A percentile compares a stretch with the other conserved stretches of the same genome.
phyloP scores from a whole-genome alignment of 2,329 filamentous ascomycete species.

The Fusarium protoensiforme region DNA sequence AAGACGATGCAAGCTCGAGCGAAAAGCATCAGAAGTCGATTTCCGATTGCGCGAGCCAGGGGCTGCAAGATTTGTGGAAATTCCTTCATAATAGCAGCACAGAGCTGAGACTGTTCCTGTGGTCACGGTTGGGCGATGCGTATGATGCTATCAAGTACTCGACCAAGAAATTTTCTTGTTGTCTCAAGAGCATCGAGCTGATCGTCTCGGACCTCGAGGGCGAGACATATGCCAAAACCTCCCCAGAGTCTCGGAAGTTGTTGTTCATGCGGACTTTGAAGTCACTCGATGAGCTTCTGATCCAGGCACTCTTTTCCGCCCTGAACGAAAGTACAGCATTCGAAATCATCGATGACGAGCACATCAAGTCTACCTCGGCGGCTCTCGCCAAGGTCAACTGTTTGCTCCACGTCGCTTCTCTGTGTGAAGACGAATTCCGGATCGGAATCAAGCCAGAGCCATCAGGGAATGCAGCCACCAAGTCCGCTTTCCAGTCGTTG shows the following conservation, averaged over 20 bases:
- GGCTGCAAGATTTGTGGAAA: constrained; percentile 81
- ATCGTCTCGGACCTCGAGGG: constrained; percentile 72
- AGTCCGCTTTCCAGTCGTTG: constrained; percentile 63
- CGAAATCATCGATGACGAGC: constrained; percentile 84
- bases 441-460: constrained; percentile 76
- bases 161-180: constrained; percentile 89
- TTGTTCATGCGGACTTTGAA: constrained; percentile 81
- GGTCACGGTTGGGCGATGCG: constrained; percentile 90
- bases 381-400: constrained; percentile 78
- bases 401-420: constrained; percentile 80
- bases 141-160: constrained; percentile 86
- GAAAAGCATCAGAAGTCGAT: constrained; percentile 52
- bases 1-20: constrained; percentile 25
- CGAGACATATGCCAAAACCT: constrained; percentile 71
- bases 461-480: constrained; percentile 63
- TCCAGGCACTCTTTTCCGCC: constrained; percentile 75
- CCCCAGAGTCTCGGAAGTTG: constrained; percentile 73
- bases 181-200: constrained; percentile 86
- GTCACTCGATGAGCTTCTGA: constrained; percentile 80
- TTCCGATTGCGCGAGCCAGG: constrained; percentile 63
- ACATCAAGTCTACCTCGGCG: constrained; percentile 77
- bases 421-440: constrained; percentile 88
- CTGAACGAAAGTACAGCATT: constrained; percentile 77
- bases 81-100: constrained; percentile 86
- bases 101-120: constrained; percentile 86